Percentiles rank a stretch among this genome's conserved stretches.
phyloP scores from a whole-genome alignment of 371 early-diverging fungal genomes.

The Zancudomyces culisetae region DNA sequence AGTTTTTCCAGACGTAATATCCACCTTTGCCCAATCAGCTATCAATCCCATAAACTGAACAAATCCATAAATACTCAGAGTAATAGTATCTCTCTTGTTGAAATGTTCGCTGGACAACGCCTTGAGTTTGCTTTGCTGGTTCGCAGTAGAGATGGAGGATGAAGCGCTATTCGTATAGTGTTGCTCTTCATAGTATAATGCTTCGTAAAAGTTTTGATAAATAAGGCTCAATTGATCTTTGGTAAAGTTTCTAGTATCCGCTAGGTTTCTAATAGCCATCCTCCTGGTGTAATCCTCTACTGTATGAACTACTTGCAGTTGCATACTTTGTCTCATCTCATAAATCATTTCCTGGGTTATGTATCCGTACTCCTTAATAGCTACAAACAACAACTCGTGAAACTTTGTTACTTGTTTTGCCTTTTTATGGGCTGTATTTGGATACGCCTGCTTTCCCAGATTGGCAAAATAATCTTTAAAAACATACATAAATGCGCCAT shows the following conservation, averaged over 20 bases:
- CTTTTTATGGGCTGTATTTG: conserved; percentile 5
- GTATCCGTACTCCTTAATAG: conserved; percentile 74
- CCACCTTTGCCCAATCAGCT: conserved; percentile 24
- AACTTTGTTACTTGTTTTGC: conserved; percentile 56
- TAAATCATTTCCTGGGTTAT: conserved; percentile 58
- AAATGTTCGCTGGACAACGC: background rate
- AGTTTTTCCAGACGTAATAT: background rate
- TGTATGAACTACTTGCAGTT: conserved; percentile 85
- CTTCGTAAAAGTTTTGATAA: conserved; percentile 75
- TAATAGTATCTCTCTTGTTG: too few relatives aligned
- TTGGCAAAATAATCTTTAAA: conserved; percentile 52
- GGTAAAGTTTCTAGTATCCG: conserved; percentile 47
- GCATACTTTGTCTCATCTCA: conserved; percentile 70
- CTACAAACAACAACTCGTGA: conserved; percentile 75
- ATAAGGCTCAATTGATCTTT: conserved; percentile 67
- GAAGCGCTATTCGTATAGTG: background rate
- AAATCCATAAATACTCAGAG: conserved; percentile 19
- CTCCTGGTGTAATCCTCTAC: conserved; percentile 86
- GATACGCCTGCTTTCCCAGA: conserved; percentile 44
- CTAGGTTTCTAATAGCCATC: conserved; percentile 61
- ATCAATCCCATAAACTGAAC: conserved; percentile 20
- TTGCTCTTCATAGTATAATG: conserved; percentile 33
- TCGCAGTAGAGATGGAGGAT: background rate
- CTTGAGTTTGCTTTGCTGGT: background rate
- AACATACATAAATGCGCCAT: conserved; percentile 72